phyloP scores from a whole-genome alignment of 2,329 filamentous ascomycete species.

The Colletotrichum cordylinicola region DNA sequence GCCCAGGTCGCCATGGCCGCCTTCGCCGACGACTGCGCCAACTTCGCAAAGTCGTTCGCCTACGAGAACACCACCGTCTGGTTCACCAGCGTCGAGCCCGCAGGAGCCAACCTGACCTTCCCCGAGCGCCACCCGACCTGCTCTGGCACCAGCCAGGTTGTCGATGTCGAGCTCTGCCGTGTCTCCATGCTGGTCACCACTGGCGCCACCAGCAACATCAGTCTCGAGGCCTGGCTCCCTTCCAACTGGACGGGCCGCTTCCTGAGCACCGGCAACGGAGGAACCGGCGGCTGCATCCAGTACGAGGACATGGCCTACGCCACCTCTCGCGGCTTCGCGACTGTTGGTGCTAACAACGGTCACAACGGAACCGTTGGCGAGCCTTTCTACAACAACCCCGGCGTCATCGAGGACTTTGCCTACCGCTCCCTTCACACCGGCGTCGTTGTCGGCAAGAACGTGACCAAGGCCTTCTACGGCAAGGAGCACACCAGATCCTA shows the following conservation, averaged over 20 bases:
- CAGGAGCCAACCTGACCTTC: conserved; percentile 42
- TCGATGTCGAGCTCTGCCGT: conserved; percentile 32
- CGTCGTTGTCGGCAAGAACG: conserved; percentile 43
- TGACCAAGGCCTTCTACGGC: conserved; percentile 54
- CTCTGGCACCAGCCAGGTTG: conserved; percentile 20
- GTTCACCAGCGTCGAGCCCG: conserved; percentile 40
- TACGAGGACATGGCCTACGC: conserved; percentile 50
- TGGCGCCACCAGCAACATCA: conserved; percentile 48
- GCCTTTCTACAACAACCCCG: conserved; percentile 39
- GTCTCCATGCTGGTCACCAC: conserved; percentile 34
- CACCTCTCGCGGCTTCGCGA: conserved; percentile 45
- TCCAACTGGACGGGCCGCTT: conserved; percentile 50
- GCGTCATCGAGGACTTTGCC: conserved; percentile 41
- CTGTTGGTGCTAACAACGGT: conserved; percentile 54
- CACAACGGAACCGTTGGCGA: conserved; percentile 47
- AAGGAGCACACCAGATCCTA: conserved; percentile 42
- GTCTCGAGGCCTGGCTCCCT: conserved; percentile 53
- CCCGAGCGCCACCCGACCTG: conserved; percentile 45
- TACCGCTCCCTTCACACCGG: conserved; percentile 38
- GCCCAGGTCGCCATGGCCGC: conserved; percentile 12
- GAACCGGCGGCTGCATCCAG: conserved; percentile 51
- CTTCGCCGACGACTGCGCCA: conserved; percentile 24
- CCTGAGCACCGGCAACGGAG: conserved; percentile 53
- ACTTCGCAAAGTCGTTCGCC: conserved; percentile 30
- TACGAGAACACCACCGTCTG: conserved; percentile 33